A percentile compares a stretch with the other conserved stretches of the same genome.
These are phyloP conservation scores for Pleurotus tuoliensis DNA, from an alignment of 768 basidiomycete genomes.

Conservation along the genomic window DNA sequence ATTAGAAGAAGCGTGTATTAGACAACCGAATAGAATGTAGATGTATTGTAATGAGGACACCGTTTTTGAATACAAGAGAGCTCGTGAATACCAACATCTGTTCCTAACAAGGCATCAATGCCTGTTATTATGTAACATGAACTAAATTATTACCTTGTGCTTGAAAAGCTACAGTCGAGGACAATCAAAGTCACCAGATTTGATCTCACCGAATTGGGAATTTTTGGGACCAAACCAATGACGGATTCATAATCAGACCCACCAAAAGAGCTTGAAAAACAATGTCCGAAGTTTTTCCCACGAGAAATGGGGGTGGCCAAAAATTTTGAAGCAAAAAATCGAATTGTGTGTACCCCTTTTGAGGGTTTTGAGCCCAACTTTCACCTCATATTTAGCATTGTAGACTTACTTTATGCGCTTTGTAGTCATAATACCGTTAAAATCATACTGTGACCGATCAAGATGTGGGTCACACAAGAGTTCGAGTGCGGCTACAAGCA, in stretches of 20 bases:
- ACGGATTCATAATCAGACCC: not conserved
- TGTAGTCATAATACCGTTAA: too few relatives aligned
- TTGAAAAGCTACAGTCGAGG: not conserved
- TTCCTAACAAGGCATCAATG: too few relatives aligned
- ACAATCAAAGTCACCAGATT: not conserved
- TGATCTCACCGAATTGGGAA: not conserved
- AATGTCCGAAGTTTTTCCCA: not conserved
- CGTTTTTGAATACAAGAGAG: too few relatives aligned
- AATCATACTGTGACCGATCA: not conserved
- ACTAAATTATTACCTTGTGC: too few relatives aligned
- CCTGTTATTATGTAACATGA: too few relatives aligned
- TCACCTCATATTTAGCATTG: too few relatives aligned
- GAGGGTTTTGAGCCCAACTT: not conserved
- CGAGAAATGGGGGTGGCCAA: not conserved
- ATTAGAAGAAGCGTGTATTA: too few relatives aligned
- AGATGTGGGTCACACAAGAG: not conserved
- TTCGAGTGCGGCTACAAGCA: not conserved
- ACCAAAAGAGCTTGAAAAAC: not conserved
- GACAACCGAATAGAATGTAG: too few relatives aligned
- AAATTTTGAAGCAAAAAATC: not conserved
- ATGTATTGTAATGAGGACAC: too few relatives aligned
- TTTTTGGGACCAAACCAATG: not conserved
- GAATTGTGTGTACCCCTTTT: not conserved
- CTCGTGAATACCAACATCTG: too few relatives aligned
- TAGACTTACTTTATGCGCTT: too few relatives aligned